phyloP scores from a whole-genome alignment of 148 eudicot genomes.

The Limonium bicolor region DNA sequence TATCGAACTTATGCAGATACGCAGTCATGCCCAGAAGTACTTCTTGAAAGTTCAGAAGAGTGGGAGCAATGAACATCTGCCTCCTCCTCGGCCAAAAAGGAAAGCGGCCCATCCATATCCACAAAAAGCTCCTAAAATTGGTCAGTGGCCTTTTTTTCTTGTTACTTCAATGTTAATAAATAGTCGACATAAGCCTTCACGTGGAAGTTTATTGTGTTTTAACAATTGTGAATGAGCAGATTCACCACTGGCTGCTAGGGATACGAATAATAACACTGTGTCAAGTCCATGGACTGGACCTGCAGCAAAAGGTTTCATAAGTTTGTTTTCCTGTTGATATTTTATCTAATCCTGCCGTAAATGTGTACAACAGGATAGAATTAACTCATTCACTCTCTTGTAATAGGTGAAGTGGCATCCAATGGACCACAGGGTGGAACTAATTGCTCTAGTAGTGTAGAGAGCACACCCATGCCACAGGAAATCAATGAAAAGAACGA shows the following conservation, averaged over 20 bases:
- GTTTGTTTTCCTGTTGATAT: no score
- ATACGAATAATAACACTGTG: constrained; percentile 23
- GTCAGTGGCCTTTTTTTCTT: constrained; percentile 15
- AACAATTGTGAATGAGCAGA: constrained; percentile 29
- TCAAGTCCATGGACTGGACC: constrained; percentile 32
- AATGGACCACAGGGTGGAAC: constrained; percentile 19
- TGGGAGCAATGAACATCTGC: constrained; percentile 86
- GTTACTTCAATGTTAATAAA: no score
- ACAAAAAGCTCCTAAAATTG: constrained; percentile 81
- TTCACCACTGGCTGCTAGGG: constrained; percentile 18
- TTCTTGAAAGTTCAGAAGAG: constrained; percentile 91
- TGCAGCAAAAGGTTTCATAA: constrained; percentile 31
- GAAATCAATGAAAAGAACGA: constrained; percentile 30
- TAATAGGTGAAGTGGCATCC: constrained; percentile 35
- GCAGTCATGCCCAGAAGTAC: constrained; percentile 97
- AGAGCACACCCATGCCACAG: constrained; percentile 48
- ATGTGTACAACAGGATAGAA: no score
- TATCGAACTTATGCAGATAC: constrained; percentile 84
- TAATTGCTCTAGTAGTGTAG: constrained; percentile 52
- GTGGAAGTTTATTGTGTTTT: no score
- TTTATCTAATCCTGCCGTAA: no score
- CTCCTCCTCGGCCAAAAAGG: constrained; percentile 96
- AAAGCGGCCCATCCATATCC: constrained; percentile 98
- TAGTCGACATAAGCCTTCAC: no score
- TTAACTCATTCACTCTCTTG: no score